These are phyloP conservation scores for Solanum infundibuliforme DNA, from an alignment of 257 asterid genomes.

Conservation along the genomic window DNA sequence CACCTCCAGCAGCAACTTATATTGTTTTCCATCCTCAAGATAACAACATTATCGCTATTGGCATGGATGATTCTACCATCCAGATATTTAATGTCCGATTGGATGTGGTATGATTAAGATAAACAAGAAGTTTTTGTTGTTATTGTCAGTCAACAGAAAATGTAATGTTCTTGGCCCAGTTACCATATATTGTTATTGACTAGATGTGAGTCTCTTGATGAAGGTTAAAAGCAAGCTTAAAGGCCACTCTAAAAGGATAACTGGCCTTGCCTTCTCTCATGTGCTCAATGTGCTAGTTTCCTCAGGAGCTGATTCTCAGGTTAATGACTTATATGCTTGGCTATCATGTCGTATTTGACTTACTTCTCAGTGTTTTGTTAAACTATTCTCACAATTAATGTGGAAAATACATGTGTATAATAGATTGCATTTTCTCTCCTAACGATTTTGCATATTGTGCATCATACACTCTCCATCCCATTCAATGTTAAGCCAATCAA, in stretches of 20 bases:
- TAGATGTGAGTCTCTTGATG: slow-evolving; percentile 4
- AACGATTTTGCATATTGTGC: neutral
- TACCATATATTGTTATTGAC: neutral
- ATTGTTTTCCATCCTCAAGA: slow-evolving; percentile 56
- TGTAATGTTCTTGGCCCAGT: neutral
- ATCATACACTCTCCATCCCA: neutral
- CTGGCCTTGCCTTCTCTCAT: slow-evolving; percentile 45
- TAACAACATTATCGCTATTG: slow-evolving; percentile 49
- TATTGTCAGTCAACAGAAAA: neutral
- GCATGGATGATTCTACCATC: slow-evolving; percentile 54
- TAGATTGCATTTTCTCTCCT: neutral
- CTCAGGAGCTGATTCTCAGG: slow-evolving; percentile 53
- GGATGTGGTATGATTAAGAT: slow-evolving; percentile 29
- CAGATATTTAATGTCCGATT: slow-evolving; percentile 47
- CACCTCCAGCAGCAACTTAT: slow-evolving; percentile 58
- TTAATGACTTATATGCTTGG: neutral
- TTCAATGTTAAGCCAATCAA: neutral
- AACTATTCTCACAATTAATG: neutral
- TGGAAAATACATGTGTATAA: neutral
- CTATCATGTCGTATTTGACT: neutral
- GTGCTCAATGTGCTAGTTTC: slow-evolving; percentile 34
- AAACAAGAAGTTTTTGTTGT: neutral
- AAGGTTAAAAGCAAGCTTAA: slow-evolving; percentile 47
- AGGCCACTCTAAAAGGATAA: slow-evolving; percentile 37
- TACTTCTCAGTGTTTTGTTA: neutral